These are phyloP conservation scores for Rachicladosporium sp. DNA, from an alignment of 2,329 filamentous ascomycete species.

Conservation along the genomic window DNA sequence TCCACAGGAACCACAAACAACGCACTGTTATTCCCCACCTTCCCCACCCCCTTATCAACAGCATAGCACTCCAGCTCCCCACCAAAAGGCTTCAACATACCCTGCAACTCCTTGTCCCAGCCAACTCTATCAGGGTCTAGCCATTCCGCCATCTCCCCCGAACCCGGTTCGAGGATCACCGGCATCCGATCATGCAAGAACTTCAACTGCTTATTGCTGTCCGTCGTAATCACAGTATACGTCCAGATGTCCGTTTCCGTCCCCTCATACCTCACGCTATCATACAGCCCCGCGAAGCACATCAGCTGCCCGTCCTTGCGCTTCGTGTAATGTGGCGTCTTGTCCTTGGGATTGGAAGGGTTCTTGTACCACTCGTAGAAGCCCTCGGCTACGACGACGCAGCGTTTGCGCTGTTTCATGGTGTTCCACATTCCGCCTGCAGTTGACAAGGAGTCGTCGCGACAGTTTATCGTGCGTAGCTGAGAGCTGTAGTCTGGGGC, in stretches of 20 bases:
- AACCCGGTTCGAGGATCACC: constrained; percentile 70
- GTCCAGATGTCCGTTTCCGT: constrained; percentile 64
- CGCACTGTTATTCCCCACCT: constrained; percentile 83
- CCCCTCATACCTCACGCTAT: constrained; percentile 68
- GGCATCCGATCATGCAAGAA: constrained; percentile 96
- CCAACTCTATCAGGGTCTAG: constrained; percentile 58
- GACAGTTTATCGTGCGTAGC: constrained; percentile 89
- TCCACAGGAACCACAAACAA: constrained; percentile 71
- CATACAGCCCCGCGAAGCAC: constrained; percentile 87
- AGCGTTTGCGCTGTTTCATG: constrained; percentile 84
- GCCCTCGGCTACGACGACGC: constrained; percentile 76
- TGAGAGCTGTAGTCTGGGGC: constrained; percentile 64
- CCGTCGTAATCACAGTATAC: constrained; percentile 88
- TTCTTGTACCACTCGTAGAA: constrained; percentile 96
- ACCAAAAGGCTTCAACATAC: constrained; percentile 62
- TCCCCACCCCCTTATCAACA: constrained; percentile 80
- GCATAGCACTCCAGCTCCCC: constrained; percentile 75
- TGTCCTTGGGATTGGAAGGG: constrained; percentile 55
- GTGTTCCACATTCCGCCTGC: constrained; percentile 77
- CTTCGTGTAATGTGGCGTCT: constrained; percentile 73
- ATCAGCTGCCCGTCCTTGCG: constrained; percentile 72
- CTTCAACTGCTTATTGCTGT: constrained; percentile 66
- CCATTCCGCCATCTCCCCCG: constrained; percentile 59
- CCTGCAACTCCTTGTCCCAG: constrained; percentile 71
- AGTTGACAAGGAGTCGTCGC: constrained; percentile 69